Conservation (phyloP, 306 rosid genomes). For the Cajanus cajan region DNA sequence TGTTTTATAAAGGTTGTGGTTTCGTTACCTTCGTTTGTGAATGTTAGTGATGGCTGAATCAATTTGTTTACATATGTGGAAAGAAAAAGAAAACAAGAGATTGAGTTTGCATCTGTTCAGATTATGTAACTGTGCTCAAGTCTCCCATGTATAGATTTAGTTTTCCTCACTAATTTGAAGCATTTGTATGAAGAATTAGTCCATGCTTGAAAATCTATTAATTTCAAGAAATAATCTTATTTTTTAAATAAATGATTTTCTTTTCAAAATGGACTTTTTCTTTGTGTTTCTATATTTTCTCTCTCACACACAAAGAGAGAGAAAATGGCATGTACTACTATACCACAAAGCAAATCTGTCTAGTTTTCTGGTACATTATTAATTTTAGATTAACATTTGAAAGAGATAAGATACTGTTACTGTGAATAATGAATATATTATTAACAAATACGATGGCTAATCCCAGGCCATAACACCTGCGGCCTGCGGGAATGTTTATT, state of each 20-base stretch:
- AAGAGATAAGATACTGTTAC: not conserved
- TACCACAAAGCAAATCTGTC: not conserved
- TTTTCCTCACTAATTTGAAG: not conserved
- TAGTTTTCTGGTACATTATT: conserved; percentile 27
- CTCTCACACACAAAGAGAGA: not conserved
- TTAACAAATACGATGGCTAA: not conserved
- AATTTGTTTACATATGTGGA: not conserved
- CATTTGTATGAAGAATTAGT: not conserved
- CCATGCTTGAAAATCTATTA: not conserved
- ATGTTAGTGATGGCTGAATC: not conserved
- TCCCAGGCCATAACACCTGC: conserved; percentile 8
- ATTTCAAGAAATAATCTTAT: not conserved
- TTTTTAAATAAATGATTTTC: not conserved
- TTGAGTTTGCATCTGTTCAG: not conserved
- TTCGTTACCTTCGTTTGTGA: not conserved
- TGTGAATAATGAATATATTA: not conserved
- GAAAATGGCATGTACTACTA: not conserved
- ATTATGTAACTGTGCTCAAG: not conserved
- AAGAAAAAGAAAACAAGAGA: not conserved
- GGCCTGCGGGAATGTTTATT: conserved; percentile 33
- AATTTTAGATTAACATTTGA: not conserved
- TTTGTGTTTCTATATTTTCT: not conserved
- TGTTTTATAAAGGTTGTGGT: not conserved
- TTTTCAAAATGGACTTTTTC: not conserved
- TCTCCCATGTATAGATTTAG: not conserved